Conservation (phyloP, 1,139 yeast genomes). For the Candida pseudocylindracea region DNA sequence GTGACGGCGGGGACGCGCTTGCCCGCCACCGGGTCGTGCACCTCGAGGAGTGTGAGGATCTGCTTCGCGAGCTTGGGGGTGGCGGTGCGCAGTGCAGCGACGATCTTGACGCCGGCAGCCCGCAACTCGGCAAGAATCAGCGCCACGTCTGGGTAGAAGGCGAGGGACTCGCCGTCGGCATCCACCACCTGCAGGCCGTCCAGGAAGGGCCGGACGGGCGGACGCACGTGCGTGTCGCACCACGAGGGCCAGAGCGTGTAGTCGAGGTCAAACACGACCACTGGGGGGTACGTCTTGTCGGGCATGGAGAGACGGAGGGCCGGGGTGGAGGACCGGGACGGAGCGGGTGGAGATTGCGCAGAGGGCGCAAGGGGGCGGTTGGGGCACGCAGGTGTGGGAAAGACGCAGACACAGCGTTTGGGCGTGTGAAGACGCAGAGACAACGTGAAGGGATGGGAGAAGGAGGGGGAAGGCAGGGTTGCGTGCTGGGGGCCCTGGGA, state of each 20-base stretch:
- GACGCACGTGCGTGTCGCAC: conserved; percentile 42
- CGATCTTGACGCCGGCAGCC: conserved; percentile 20
- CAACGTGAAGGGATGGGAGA: no score
- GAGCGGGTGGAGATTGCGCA: no score
- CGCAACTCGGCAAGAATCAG: conserved; percentile 23
- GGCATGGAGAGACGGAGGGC: no score
- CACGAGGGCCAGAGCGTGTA: conserved; percentile 59
- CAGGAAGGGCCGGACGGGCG: conserved; percentile 18
- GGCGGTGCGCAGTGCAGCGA: conserved; percentile 48
- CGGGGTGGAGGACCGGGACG: no score
- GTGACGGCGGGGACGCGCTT: conserved; percentile 15
- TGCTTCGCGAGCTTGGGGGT: conserved; percentile 41
- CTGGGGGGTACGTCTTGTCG: conserved; percentile 31
- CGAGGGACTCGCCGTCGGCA: conserved; percentile 20
- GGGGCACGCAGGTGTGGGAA: no score
- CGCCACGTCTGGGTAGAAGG: conserved; percentile 39
- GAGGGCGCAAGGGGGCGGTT: no score
- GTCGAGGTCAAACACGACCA: conserved; percentile 54
- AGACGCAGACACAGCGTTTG: no score
- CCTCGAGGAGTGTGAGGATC: conserved; percentile 10
- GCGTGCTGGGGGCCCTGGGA: no score
- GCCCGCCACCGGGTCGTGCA: conserved; percentile 22
- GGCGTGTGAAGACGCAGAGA: no score
- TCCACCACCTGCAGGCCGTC: conserved; percentile 13
- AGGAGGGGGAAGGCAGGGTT: no score